These are phyloP conservation scores for Edaphochlamys debaryana DNA, from an alignment of 139 green algal species.

Conservation along the genomic window DNA sequence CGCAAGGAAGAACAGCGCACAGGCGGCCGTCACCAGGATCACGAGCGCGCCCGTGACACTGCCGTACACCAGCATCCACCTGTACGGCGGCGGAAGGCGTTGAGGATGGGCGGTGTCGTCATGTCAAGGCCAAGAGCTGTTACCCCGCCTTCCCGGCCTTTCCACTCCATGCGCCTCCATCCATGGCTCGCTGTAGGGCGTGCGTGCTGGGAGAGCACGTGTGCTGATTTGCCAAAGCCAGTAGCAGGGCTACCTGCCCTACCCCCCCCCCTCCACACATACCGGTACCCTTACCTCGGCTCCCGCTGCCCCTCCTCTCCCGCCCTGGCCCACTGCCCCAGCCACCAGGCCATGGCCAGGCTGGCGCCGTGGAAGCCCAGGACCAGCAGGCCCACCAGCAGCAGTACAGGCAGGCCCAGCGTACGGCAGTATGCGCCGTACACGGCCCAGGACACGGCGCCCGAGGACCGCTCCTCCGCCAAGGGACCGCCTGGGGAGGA, in stretches of 20 bases:
- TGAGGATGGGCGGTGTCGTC: no score
- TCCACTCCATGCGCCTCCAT: no score
- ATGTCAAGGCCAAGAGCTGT: no score
- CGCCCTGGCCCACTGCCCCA: conserved; percentile 66
- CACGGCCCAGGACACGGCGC: conserved; percentile 68
- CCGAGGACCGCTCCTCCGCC: conserved; percentile 59
- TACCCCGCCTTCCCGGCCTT: no score
- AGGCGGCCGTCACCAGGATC: conserved; percentile 54
- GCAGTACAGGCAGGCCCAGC: conserved; percentile 11
- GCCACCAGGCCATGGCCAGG: conserved; percentile 75
- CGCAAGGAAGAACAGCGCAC: conserved; percentile 69
- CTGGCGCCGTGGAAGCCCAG: conserved; percentile 69
- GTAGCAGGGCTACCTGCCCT: no score
- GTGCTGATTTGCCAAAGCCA: no score
- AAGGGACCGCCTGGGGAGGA: no score
- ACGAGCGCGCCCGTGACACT: conserved; percentile 63
- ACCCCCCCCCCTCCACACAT: no score
- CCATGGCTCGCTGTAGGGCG: no score
- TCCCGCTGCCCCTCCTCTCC: background rate
- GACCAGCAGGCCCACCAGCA: conserved; percentile 54
- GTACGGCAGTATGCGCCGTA: conserved; percentile 67
- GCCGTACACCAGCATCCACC: conserved; percentile 67
- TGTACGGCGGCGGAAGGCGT: background rate
- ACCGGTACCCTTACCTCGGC: no score
- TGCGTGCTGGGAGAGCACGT: no score